Evolutionary conservation across 495 filamentous ascomycete species (phyloP), one percentile per base, ranked within the genome.

Genomic region (Ramalina intermedia): DNA sequence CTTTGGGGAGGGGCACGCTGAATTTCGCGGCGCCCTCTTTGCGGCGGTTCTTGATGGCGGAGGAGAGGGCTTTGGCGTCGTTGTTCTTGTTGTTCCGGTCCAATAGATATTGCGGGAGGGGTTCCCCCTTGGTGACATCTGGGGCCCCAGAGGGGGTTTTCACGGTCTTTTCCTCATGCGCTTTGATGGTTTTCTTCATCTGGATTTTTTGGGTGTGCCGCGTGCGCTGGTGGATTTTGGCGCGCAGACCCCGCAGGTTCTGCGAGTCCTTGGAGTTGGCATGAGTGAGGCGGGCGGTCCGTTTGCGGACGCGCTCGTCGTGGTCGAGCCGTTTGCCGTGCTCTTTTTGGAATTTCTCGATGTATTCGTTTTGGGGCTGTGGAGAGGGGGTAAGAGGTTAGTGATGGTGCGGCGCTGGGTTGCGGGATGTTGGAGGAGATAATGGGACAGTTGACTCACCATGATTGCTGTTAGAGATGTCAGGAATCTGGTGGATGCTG

Each of bases 181-280:
- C 81, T 66, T 82, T 84, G 76, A 98, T 94, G 58, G 80, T 73
- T 78, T 98, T 96, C 67, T 85, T 84, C 85, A 98, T 90, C 79
- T 96, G 89, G 64, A 99, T 96, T 82, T 99, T 99, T 70, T 96
- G 85, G 59, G 83, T 77, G 68, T 88, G 86, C 37, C 91, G 77
- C 76, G 91, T 84, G 73, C 95, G 84, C 64, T 87, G 82, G 72
- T 94, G 46, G 60, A 94, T 74, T 73, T 99, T 99, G 58, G 91
- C 91, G 52, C 87, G 73, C 57, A 96, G 76, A 54, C 93, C 91
- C 52, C 80, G 80, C 57, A 96, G 75, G 63, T 88, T 94, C 69
- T 96, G 89, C 14, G 91, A 85, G 67, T 95, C 77, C 56, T 88
- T 70, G 41, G 84, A 89, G 47, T 74, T 73, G 68, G 85, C 80